A percentile compares a stretch with the other conserved stretches of the same genome.
Evolutionary conservation across 1,284 basidiomycete species (phyloP).

Genomic region (Coniferiporia weirii): DNA sequence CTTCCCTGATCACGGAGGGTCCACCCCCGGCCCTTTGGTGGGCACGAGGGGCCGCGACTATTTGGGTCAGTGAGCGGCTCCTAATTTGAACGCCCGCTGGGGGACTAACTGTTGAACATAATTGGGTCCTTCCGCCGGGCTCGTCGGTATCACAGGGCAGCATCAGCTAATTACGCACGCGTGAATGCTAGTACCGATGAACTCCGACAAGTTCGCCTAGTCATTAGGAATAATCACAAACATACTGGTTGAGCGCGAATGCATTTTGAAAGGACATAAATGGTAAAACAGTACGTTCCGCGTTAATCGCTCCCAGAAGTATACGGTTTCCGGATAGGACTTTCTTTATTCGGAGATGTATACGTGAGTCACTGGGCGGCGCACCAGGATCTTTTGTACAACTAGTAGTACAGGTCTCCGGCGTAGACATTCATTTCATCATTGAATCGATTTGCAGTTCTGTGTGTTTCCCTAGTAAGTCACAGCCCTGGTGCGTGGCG

Average conservation of each 20-base stretch:
- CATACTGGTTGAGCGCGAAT: too few species aligned
- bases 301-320: too few species aligned
- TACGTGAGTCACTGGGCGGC: neutral
- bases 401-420: too few species aligned
- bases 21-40: neutral
- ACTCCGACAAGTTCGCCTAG: neutral
- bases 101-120: too few species aligned
- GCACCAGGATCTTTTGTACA: neutral
- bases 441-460: too few species aligned
- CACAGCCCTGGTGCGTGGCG: too few species aligned
- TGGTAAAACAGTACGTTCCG: too few species aligned
- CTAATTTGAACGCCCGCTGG: too few species aligned
- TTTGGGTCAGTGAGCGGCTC: too few species aligned
- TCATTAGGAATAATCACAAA: neutral
- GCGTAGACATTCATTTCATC: too few species aligned
- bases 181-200: neutral
- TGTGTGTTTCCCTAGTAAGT: too few species aligned
- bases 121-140: neutral
- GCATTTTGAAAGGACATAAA: neutral
- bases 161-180: neutral
- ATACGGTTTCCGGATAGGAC: too few species aligned
- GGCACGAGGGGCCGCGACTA: neutral
- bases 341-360: neutral
- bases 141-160: neutral
- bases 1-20: neutral